Evolutionary conservation across 208 protist genomes (phyloP).

Genomic region (Trypanosomatidae sp.): DNA sequence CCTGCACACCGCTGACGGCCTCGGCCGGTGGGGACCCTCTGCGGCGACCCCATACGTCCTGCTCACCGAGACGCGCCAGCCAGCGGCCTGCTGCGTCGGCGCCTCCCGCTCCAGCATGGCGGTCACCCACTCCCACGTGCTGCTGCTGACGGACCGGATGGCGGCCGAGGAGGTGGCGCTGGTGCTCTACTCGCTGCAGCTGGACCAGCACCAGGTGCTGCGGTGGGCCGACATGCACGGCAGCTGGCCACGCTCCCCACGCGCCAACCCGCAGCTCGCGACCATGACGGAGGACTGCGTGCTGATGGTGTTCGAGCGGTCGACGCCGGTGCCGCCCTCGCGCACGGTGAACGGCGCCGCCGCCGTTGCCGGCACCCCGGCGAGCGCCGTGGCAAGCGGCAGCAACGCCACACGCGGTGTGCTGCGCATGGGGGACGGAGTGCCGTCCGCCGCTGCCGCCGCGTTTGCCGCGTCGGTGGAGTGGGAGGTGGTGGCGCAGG

Average conservation of each 20-base stretch:
- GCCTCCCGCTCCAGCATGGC: conserved; percentile 66
- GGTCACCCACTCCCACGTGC: conserved; percentile 38
- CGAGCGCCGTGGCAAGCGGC: conserved; percentile 14
- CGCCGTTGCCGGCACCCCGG: conserved; percentile 12
- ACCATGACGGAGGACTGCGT: conserved; percentile 50
- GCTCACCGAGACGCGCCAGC: conserved; percentile 46
- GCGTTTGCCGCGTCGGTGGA: neutral
- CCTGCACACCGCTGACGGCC: conserved; percentile 60
- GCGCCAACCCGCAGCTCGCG: conserved; percentile 33
- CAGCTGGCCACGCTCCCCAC: conserved; percentile 32
- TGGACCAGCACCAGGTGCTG: conserved; percentile 54
- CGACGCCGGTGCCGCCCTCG: neutral
- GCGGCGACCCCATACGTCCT: conserved; percentile 36
- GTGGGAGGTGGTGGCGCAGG: conserved; percentile 37
- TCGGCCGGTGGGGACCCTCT: conserved; percentile 54
- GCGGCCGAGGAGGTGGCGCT: conserved; percentile 43
- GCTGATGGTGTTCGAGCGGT: conserved; percentile 45
- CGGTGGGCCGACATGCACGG: conserved; percentile 41
- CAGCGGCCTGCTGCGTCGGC: conserved; percentile 41
- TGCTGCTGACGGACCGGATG: conserved; percentile 85
- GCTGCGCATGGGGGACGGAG: neutral
- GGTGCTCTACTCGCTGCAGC: conserved; percentile 53
- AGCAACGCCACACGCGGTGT: too few species aligned
- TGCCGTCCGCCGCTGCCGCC: neutral
- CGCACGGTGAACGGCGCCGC: conserved; percentile 26